Base-by-base conservation (phyloP, 2,329 filamentous ascomycete species). In the Aspergillus terreus region DNA sequence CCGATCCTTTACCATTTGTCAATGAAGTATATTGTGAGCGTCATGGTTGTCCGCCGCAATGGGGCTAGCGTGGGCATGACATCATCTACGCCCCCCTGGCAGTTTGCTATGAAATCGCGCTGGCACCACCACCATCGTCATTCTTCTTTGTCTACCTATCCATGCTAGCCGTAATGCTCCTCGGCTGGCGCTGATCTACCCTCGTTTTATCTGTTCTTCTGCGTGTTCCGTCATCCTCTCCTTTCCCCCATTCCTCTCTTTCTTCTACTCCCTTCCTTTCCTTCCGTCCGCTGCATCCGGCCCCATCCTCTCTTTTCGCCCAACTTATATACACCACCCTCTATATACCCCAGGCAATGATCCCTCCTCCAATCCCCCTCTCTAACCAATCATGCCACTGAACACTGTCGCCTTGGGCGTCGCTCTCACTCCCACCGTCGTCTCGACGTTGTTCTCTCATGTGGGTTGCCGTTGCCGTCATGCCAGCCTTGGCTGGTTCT, bases 371-470 rank as follows among this genome's bases (percentile, higher is more conserved):
- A 30, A 30, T 25, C 11, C 11, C 17, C 40, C 15, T 42, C 17
- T 6, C 12, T 14, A 17, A n/a, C 33, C 19, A 46, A 58, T 45
- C 32, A 85, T 85, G 82, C 76, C 79, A 52, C 82, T 94, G 63
- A 92, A 89, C 72, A 95, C 91, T 15, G 80, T 92, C 36, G 85
- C 88, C 12, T 86, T 97, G 54, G 84, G 86, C 51, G 81, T 90
- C 58, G 91, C 91, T 46, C 87, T 96, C 49, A 90, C 91, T 56
- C 92, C 94, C 11, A 91, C 88, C 3, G 88, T 95, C 44, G 80
- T 97, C 50, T 86, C 88, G 59, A 96, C 92, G 12, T 85, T 92
- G 57, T 78, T 97, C 62, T 86, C 86, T 52, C 94, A 97, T 79
- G 89, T 92, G 79, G 62, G 85, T 75, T 36, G 41, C 19, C 35